Percentiles rank a stretch among this genome's conserved stretches.
phyloP scores from a whole-genome alignment of 768 basidiomycete genomes.

The Podaxis carcinomalis region DNA sequence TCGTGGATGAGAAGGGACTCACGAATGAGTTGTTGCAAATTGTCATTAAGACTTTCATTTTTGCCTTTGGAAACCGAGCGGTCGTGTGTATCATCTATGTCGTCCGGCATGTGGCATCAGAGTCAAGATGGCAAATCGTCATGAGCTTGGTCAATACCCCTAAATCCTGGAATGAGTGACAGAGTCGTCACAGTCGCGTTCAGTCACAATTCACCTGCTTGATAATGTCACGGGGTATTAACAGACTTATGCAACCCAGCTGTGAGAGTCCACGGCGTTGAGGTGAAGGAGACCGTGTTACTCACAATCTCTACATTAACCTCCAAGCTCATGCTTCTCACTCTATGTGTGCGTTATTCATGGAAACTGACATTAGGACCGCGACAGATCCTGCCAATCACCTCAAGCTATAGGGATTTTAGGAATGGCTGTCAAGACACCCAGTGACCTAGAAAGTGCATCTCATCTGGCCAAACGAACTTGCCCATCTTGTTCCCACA shows the following conservation, averaged over 20 bases:
- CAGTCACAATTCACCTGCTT: constrained; percentile 9
- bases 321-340: constrained; percentile 1
- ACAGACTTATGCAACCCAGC: background rate
- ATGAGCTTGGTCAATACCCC: background rate
- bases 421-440: background rate
- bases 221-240: background rate
- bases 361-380: background rate
- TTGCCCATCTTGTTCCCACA: background rate
- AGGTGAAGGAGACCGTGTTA: background rate
- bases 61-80: background rate
- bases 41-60: background rate
- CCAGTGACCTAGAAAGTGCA: background rate
- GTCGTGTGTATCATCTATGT: background rate
- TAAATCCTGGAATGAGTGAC: background rate
- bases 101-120: background rate
- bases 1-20: background rate
- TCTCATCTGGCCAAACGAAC: background rate
- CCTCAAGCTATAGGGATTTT: background rate
- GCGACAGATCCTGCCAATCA: background rate
- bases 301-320: background rate
- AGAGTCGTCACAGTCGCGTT: constrained; percentile 8
- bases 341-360: background rate
- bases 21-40: background rate
- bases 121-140: background rate
- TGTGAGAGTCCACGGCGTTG: constrained; percentile 3